Conservation (phyloP, 2,329 filamentous ascomycete species). For the Fusarium napiforme region DNA sequence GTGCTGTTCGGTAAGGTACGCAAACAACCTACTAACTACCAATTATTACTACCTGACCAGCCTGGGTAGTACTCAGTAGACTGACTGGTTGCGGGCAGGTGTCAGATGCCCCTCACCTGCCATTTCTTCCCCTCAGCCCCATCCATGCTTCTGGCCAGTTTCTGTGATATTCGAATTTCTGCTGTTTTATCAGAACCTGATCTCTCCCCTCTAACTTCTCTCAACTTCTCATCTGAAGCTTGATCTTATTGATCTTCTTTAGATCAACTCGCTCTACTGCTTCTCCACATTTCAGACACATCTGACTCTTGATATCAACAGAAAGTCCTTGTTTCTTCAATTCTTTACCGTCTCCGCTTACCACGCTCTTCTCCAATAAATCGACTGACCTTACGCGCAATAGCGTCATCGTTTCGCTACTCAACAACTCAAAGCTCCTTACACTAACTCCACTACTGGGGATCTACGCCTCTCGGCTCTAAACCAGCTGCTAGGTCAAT, state of each 20-base stretch:
- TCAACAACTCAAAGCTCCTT: constrained; percentile 39
- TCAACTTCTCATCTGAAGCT: background rate
- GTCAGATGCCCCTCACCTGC: constrained; percentile 31
- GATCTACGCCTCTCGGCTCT: constrained; percentile 40
- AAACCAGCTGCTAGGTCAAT: constrained; percentile 39
- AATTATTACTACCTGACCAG: background rate
- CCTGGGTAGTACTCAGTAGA: background rate
- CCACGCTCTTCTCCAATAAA: constrained; percentile 41
- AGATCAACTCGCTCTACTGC: background rate
- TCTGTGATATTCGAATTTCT: constrained; percentile 15
- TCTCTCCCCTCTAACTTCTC: constrained; percentile 1
- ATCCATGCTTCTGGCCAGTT: constrained; percentile 22
- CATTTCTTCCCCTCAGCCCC: constrained; percentile 13
- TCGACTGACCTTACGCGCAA: constrained; percentile 43
- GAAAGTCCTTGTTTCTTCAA: constrained; percentile 20
- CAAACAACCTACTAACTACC: background rate
- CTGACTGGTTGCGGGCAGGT: constrained; percentile 21
- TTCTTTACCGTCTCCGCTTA: constrained; percentile 24
- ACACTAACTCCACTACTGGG: constrained; percentile 44
- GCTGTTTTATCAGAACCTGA: constrained; percentile 11
- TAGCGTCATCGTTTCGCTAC: constrained; percentile 45
- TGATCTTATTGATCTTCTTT: background rate
- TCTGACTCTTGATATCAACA: constrained; percentile 6
- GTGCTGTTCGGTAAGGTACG: background rate
- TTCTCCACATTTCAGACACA: background rate